These are phyloP conservation scores for Westerdykella sp. DNA, from an alignment of 2,329 filamentous ascomycete species.

Conservation along the genomic window DNA sequence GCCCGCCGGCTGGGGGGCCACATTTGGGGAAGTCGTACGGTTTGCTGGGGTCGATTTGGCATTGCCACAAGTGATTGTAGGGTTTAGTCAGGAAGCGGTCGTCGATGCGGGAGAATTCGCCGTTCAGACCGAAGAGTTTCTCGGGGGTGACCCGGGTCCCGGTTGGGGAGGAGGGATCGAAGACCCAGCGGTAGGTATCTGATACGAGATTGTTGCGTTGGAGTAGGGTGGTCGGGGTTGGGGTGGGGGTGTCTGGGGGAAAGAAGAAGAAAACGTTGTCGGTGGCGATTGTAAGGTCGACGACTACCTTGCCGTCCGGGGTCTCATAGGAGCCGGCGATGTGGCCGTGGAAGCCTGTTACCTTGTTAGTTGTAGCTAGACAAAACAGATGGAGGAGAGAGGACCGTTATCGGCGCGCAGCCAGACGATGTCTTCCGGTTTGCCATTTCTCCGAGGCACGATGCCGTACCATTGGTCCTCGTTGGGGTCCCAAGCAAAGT, in stretches of 20 bases:
- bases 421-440: conserved; percentile 50
- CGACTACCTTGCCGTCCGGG: conserved; percentile 30
- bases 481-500: conserved; percentile 41
- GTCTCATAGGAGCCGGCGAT: conserved; percentile 41
- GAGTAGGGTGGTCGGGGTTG: conserved; percentile 29
- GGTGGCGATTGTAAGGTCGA: conserved; percentile 37
- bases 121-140: conserved; percentile 34
- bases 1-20: conserved; percentile 24
- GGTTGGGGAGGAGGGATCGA: conserved; percentile 32
- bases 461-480: conserved; percentile 53
- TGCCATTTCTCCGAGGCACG: conserved; percentile 47
- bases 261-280: conserved; percentile 43
- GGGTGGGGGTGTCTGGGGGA: conserved; percentile 31
- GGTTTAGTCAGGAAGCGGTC: conserved; percentile 39
- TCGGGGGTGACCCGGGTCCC: conserved; percentile 24
- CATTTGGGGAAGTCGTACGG: conserved; percentile 30
- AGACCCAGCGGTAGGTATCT: conserved; percentile 36
- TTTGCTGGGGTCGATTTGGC: conserved; percentile 32
- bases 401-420: conserved; percentile 47
- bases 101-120: conserved; percentile 44
- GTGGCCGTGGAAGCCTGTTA: conserved; percentile 38
- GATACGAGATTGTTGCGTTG: conserved; percentile 39
- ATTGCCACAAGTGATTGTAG: conserved; percentile 39
- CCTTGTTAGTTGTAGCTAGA: not conserved
- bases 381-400: conserved; percentile 1